These are phyloP conservation scores for Sporisorium sorghi DNA, from an alignment of 1,284 basidiomycete species.

Conservation along the genomic window DNA sequence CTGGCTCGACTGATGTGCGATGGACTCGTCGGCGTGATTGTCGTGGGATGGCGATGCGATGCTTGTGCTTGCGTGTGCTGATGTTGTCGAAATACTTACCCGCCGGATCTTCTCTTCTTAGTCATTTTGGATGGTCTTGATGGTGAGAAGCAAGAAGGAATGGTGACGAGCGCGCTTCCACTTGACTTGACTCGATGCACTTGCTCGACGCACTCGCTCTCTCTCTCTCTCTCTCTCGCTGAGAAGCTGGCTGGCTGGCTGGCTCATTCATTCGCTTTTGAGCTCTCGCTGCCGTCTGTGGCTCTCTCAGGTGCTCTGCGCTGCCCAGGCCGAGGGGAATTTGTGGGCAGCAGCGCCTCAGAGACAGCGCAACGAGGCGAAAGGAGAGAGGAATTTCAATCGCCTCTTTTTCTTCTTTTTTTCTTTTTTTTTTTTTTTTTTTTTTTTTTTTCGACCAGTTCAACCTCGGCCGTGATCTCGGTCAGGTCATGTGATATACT, in stretches of 20 bases:
- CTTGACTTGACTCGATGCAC: slow-evolving; percentile 22
- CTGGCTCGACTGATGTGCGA: not conserved
- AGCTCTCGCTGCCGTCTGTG: not conserved
- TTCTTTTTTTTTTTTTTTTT: not conserved
- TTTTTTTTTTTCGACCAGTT: not conserved
- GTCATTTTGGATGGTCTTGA: slow-evolving; percentile 74
- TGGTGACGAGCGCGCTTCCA: slow-evolving; percentile 28
- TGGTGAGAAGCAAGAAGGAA: slow-evolving; percentile 46
- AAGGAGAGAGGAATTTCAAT: not conserved
- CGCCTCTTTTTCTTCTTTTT: too few relatives aligned
- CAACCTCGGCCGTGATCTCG: not conserved
- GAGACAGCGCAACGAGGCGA: not conserved
- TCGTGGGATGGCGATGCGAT: not conserved
- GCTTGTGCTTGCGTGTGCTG: slow-evolving; percentile 2
- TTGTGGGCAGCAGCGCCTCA: slow-evolving; percentile 1
- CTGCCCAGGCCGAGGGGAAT: not conserved
- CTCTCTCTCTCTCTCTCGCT: not conserved
- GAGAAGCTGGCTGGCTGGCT: slow-evolving; percentile 10
- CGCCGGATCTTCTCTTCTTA: slow-evolving; percentile 95
- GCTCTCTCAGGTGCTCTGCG: not conserved
- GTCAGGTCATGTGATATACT: slow-evolving; percentile 5
- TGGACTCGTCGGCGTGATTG: not conserved
- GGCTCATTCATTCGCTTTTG: not conserved
- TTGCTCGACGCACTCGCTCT: not conserved
- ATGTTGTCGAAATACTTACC: slow-evolving; percentile 52